Conservation (phyloP, 345 rosid species). For the Lagerstroemia speciosa region DNA sequence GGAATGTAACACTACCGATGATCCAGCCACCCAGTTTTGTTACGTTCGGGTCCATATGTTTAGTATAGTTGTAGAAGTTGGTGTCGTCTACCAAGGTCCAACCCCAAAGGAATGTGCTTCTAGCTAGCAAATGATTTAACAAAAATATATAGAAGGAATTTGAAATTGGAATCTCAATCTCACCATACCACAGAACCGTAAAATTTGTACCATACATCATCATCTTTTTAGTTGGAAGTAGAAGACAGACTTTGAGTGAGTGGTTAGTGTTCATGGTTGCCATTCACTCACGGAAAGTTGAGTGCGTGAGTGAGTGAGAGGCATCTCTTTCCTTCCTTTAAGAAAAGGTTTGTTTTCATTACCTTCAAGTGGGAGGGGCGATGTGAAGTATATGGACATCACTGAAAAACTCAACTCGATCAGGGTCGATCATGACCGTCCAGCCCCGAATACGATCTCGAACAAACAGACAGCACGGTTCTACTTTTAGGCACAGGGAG, state of each 20-base stretch:
- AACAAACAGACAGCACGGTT: not conserved
- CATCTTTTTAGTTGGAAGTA: not conserved
- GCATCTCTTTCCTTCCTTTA: conserved; percentile 33
- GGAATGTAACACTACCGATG: too few relatives aligned
- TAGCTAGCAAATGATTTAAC: too few relatives aligned
- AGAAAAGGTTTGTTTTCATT: not conserved
- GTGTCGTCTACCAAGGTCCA: too few relatives aligned
- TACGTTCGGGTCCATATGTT: too few relatives aligned
- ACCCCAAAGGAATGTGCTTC: too few relatives aligned
- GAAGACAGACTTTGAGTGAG: conserved; percentile 60
- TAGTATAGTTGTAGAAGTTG: too few relatives aligned
- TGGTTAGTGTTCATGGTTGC: conserved; percentile 75
- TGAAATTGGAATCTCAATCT: too few relatives aligned
- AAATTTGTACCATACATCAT: too few relatives aligned
- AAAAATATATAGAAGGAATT: too few relatives aligned
- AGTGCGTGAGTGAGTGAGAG: conserved; percentile 26
- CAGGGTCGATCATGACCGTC: not conserved
- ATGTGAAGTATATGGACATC: conserved; percentile 11
- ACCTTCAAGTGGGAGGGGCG: conserved; percentile 25
- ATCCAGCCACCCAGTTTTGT: too few relatives aligned
- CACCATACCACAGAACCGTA: too few relatives aligned
- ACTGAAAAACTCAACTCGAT: conserved; percentile 14
- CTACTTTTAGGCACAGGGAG: too few relatives aligned
- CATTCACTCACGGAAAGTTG: conserved; percentile 87
- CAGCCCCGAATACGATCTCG: not conserved